Conservation (phyloP, 2,329 filamentous ascomycete species). For the Lecanoromycetidae sp. region DNA sequence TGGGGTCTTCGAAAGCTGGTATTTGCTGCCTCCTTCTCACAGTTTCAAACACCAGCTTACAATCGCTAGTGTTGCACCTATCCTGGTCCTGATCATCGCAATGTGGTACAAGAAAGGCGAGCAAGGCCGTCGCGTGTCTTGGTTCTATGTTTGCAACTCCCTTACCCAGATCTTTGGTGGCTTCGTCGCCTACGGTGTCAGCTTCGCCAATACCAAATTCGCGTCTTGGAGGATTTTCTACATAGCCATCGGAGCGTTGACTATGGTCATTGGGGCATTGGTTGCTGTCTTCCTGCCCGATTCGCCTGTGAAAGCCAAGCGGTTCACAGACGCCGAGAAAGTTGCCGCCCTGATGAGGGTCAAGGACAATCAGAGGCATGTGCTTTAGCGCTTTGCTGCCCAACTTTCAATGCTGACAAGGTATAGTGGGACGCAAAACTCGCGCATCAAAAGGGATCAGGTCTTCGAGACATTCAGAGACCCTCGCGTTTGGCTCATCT, state of each 20-base stretch:
- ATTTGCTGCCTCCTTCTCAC: not conserved
- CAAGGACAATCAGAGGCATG: conserved; percentile 33
- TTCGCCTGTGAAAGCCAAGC: conserved; percentile 26
- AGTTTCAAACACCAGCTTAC: not conserved
- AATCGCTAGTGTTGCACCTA: conserved; percentile 12
- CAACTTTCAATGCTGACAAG: conserved; percentile 34
- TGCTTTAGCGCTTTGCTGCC: too few relatives aligned
- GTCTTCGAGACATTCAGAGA: conserved; percentile 35
- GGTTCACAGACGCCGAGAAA: conserved; percentile 28
- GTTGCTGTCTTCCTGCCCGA: conserved; percentile 26
- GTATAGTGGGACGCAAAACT: conserved; percentile 40
- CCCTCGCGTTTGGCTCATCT: conserved; percentile 33
- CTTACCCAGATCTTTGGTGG: conserved; percentile 23
- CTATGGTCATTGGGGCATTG: conserved; percentile 22
- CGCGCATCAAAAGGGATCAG: conserved; percentile 37
- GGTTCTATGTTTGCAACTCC: conserved; percentile 18
- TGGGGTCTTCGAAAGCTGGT: conserved; percentile 24
- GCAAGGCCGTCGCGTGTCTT: conserved; percentile 14
- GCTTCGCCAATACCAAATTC: conserved; percentile 19
- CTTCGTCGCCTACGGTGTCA: conserved; percentile 23
- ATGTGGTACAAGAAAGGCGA: conserved; percentile 42
- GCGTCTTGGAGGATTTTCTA: conserved; percentile 24
- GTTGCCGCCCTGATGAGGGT: conserved; percentile 20
- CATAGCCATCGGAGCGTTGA: conserved; percentile 24
- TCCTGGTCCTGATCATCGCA: conserved; percentile 42